phyloP scores from a whole-genome alignment of 768 basidiomycete species.

The Termitomyces sp. region DNA sequence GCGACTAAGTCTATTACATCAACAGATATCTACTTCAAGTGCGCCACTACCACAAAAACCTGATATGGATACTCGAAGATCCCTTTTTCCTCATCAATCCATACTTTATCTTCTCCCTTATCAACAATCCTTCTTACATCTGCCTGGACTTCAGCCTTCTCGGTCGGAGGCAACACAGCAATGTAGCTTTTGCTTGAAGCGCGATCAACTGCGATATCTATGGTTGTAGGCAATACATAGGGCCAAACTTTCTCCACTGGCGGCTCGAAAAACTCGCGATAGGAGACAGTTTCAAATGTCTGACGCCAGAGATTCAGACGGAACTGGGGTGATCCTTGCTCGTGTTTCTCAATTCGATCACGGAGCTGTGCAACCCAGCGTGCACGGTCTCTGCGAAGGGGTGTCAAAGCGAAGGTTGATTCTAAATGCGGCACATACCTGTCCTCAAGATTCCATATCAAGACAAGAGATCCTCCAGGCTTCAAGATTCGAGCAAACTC shows the following conservation, averaged over 20 bases:
- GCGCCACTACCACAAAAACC: slow-evolving; percentile 55
- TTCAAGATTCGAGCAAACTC: slow-evolving; percentile 85
- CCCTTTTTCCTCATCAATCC: slow-evolving; percentile 74
- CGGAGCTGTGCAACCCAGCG: slow-evolving; percentile 77
- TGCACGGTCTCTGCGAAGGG: slow-evolving; percentile 47
- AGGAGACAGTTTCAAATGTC: slow-evolving; percentile 62
- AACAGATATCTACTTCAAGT: slow-evolving; percentile 19
- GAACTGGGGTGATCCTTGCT: slow-evolving; percentile 79
- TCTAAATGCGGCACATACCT: slow-evolving; percentile 37
- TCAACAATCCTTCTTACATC: slow-evolving; percentile 57
- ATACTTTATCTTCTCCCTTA: slow-evolving; percentile 59
- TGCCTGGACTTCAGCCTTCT: slow-evolving; percentile 50
- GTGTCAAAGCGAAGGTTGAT: neutral
- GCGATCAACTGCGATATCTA: slow-evolving; percentile 60
- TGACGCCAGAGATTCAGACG: slow-evolving; percentile 73
- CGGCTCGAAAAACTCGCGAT: slow-evolving; percentile 56
- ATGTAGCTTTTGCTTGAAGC: slow-evolving; percentile 87
- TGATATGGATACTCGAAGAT: slow-evolving; percentile 82
- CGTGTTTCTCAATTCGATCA: slow-evolving; percentile 65
- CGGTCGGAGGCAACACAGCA: slow-evolving; percentile 55
- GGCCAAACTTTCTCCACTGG: slow-evolving; percentile 57
- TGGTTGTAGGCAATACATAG: slow-evolving; percentile 51
- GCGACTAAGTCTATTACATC: neutral
- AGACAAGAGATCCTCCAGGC: slow-evolving; percentile 64
- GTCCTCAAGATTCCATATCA: slow-evolving; percentile 94